These are phyloP conservation scores for Aspergillus brunneoviolaceus DNA, from an alignment of 2,329 filamentous ascomycete genomes.

Conservation along the genomic window DNA sequence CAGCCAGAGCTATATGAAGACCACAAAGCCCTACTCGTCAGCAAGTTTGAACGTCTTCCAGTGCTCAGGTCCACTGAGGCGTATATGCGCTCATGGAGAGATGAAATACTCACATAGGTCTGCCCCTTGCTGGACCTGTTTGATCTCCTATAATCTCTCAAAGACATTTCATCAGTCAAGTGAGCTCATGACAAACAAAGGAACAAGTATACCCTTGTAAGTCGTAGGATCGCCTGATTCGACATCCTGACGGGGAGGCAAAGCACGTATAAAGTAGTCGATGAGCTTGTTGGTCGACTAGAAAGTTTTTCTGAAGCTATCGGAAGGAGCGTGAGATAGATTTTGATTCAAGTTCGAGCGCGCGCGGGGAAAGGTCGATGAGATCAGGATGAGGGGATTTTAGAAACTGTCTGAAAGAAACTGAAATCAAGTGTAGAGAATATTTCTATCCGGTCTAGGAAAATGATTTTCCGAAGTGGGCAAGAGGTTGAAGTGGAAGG, in stretches of 20 bases:
- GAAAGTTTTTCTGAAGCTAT: not conserved
- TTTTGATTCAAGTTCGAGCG: not conserved
- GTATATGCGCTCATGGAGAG: not conserved
- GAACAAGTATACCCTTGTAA: slow-evolving; percentile 66
- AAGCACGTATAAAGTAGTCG: not conserved
- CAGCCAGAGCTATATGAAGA: slow-evolving; percentile 66
- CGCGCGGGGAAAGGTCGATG: not conserved
- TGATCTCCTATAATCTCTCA: slow-evolving; percentile 64
- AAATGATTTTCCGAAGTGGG: not conserved
- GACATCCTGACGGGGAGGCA: slow-evolving; percentile 54
- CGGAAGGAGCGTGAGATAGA: not conserved
- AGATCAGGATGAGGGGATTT: not conserved
- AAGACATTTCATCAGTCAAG: slow-evolving; percentile 17
- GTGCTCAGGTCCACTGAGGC: not conserved
- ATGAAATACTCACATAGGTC: slow-evolving; percentile 70
- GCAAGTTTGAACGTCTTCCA: not conserved
- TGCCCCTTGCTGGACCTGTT: slow-evolving; percentile 76
- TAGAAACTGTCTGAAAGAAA: not conserved
- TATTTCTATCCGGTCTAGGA: not conserved
- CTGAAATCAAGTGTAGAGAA: not conserved
- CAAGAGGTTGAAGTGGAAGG: not conserved
- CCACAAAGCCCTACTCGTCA: slow-evolving; percentile 4
- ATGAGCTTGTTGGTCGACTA: not conserved
- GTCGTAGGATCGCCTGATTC: slow-evolving; percentile 84
- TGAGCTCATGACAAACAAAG: not conserved